A percentile compares a stretch with the other conserved stretches of the same genome.
Evolutionary conservation across 2,329 filamentous ascomycete species (phyloP).

Genomic region (Chalara sp.): DNA sequence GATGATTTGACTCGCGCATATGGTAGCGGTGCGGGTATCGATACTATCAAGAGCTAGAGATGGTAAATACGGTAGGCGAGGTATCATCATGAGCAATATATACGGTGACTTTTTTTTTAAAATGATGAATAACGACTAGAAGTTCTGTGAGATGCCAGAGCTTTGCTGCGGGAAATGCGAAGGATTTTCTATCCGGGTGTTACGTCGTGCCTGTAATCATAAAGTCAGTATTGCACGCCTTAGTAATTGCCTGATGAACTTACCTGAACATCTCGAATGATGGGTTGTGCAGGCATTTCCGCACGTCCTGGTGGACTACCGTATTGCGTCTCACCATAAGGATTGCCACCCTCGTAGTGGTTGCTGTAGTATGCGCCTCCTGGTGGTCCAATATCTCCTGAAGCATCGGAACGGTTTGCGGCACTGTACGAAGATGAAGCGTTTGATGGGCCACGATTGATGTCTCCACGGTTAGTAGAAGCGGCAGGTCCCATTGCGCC

Average conservation of each 20-base stretch:
- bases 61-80: constrained; percentile 1
- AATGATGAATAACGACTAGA: constrained; percentile 43
- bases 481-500: constrained; percentile 73
- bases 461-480: constrained; percentile 60
- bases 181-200: constrained; percentile 90
- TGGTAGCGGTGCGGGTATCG: constrained; percentile 8
- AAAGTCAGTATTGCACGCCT: background rate
- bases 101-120: constrained; percentile 13
- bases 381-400: constrained; percentile 44
- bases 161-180: constrained; percentile 87
- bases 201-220: constrained; percentile 58
- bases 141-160: constrained; percentile 94
- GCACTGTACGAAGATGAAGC: constrained; percentile 94
- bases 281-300: constrained; percentile 54
- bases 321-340: constrained; percentile 41
- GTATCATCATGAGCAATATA: background rate
- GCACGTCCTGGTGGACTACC: constrained; percentile 30
- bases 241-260: background rate
- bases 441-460: constrained; percentile 87
- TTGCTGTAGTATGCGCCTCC: constrained; percentile 47
- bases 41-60: constrained; percentile 18
- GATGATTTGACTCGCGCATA: no score
- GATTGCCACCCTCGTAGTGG: constrained; percentile 50
- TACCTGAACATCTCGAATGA: constrained; percentile 80
- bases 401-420: constrained; percentile 66